Percentiles rank a stretch among this genome's conserved stretches.
phyloP scores from a whole-genome alignment of 2,329 filamentous ascomycete species.

The Venturia asperata region DNA sequence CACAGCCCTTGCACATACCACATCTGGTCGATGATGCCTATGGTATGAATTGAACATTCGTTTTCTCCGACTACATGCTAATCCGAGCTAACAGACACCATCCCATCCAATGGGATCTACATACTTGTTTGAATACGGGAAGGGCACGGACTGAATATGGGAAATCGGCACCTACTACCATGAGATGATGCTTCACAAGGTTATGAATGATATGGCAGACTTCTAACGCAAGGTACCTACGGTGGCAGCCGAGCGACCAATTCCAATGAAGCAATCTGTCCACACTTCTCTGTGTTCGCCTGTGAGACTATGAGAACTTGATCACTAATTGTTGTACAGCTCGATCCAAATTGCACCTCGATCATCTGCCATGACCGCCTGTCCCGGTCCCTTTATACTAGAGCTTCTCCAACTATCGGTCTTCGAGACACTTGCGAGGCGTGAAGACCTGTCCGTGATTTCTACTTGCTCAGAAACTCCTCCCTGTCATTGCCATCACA shows the following conservation, averaged over 20 bases:
- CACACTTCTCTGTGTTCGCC: background rate
- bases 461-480: too few relatives aligned
- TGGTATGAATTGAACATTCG: background rate
- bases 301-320: background rate
- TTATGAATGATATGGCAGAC: background rate
- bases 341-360: background rate
- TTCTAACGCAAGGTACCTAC: background rate
- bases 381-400: too few relatives aligned
- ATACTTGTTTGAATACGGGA: constrained; percentile 5
- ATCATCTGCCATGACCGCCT: too few relatives aligned
- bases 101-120: background rate
- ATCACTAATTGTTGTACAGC: background rate
- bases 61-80: background rate
- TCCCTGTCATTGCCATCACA: too few relatives aligned
- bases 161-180: background rate
- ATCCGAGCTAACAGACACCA: background rate
- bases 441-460: too few relatives aligned
- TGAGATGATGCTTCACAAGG: background rate
- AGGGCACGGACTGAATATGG: background rate
- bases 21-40: background rate
- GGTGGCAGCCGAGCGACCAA: background rate
- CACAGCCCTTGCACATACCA: background rate
- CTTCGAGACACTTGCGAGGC: too few relatives aligned
- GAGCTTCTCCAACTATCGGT: too few relatives aligned
- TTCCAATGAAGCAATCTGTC: background rate